Conservation (phyloP, 768 basidiomycete genomes). For the Lactarius psammicola region DNA sequence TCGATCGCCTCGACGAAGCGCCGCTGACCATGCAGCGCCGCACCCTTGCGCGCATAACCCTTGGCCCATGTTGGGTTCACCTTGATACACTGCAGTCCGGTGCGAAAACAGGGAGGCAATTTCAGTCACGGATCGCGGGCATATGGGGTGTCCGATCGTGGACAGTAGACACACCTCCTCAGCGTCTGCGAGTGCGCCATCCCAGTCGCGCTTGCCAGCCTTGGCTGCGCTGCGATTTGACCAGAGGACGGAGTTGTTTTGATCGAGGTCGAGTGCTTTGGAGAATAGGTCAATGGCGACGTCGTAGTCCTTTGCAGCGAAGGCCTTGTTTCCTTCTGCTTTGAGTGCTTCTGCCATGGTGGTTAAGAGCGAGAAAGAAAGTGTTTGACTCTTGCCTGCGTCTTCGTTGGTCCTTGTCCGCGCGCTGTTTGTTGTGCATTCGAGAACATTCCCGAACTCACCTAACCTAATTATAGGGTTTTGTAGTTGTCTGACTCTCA, state of each 20-base stretch:
- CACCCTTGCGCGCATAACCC: slow-evolving; percentile 89
- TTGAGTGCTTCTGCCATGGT: slow-evolving; percentile 56
- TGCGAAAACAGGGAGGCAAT: slow-evolving; percentile 8
- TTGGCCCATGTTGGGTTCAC: slow-evolving; percentile 84
- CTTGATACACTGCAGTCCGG: slow-evolving; percentile 60
- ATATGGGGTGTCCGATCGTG: not conserved
- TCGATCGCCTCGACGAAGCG: slow-evolving; percentile 81
- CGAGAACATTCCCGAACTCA: slow-evolving; percentile 25
- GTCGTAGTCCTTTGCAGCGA: slow-evolving; percentile 89
- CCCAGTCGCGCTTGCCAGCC: slow-evolving; percentile 79
- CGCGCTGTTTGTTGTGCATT: not conserved
- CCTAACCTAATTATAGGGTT: slow-evolving; percentile 18
- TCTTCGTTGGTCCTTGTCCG: not conserved
- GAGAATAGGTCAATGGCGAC: slow-evolving; percentile 80
- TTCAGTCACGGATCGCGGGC: not conserved
- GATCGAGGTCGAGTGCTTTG: slow-evolving; percentile 80
- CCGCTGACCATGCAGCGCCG: slow-evolving; percentile 82
- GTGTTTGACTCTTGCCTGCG: not conserved
- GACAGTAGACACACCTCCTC: slow-evolving; percentile 66
- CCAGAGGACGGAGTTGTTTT: slow-evolving; percentile 82
- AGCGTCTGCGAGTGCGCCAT: slow-evolving; percentile 78
- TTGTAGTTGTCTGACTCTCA: not conserved
- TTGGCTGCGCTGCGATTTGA: slow-evolving; percentile 92
- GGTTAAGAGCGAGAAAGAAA: not conserved
- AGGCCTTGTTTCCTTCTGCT: slow-evolving; percentile 94